A percentile compares a stretch with the other conserved stretches of the same genome.
These are phyloP conservation scores for Leccinum subtestaceum DNA, from an alignment of 768 basidiomycete species.

Conservation along the genomic window DNA sequence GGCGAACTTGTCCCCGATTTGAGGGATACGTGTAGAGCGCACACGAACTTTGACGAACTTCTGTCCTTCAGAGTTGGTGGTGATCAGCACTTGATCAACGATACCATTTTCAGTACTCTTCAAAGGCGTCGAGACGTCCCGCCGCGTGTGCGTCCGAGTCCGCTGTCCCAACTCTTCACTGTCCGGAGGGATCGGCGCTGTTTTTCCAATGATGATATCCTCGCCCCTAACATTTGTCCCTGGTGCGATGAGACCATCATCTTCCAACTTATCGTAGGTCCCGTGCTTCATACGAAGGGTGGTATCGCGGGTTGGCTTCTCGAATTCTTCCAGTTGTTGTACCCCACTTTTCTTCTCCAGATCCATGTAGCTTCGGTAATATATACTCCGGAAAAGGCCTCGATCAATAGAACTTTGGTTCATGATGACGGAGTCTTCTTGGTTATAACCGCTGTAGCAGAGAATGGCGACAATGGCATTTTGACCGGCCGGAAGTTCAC, in stretches of 20 bases:
- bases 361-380: slow-evolving; percentile 98
- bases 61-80: slow-evolving; percentile 92
- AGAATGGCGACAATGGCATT: slow-evolving; percentile 98
- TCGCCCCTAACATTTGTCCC: slow-evolving; percentile 94
- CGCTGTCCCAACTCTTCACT: slow-evolving; percentile 97
- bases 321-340: slow-evolving; percentile 91
- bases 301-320: slow-evolving; percentile 90
- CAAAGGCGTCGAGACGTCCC: slow-evolving; percentile 95
- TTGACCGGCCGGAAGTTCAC: slow-evolving; percentile 97
- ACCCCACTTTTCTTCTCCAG: slow-evolving; percentile 95
- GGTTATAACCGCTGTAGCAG: slow-evolving; percentile 99
- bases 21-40: slow-evolving; percentile 92
- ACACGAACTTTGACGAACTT: slow-evolving; percentile 99
- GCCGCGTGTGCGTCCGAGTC: slow-evolving; percentile 87
- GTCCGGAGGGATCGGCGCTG: slow-evolving; percentile 93
- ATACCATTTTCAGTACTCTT: slow-evolving; percentile 98
- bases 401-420: slow-evolving; percentile 98
- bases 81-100: slow-evolving; percentile 95
- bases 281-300: slow-evolving; percentile 97
- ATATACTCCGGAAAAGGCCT: slow-evolving; percentile 97
- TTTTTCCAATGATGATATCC: slow-evolving; percentile 99
- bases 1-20: slow-evolving; percentile 99
- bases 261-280: slow-evolving; percentile 97
- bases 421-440: slow-evolving; percentile 99
- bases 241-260: slow-evolving; percentile 93